Evolutionary conservation across 768 basidiomycete species (phyloP).

Genomic region (Lanmaoa rubissima): DNA sequence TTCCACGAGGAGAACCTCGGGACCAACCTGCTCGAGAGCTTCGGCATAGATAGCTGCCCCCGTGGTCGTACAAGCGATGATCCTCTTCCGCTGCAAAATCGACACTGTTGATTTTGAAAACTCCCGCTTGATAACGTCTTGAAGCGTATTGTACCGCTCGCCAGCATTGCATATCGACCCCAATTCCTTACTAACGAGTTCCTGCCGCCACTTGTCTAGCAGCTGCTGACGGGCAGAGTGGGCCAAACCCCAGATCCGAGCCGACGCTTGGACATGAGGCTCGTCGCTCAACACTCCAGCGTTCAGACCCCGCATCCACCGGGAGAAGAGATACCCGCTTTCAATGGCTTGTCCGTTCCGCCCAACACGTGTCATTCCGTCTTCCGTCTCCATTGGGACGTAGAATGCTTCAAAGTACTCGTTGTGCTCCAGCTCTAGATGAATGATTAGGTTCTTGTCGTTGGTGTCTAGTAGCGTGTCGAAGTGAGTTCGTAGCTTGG

Average conservation of each 20-base stretch:
- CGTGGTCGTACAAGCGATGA: slow-evolving; percentile 70
- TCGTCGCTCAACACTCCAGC: slow-evolving; percentile 41
- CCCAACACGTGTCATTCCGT: slow-evolving; percentile 49
- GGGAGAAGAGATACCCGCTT: slow-evolving; percentile 43
- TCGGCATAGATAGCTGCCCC: slow-evolving; percentile 59
- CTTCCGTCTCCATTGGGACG: slow-evolving; percentile 34
- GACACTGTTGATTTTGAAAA: slow-evolving; percentile 33
- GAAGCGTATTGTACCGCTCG: slow-evolving; percentile 36
- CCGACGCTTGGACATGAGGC: slow-evolving; percentile 24
- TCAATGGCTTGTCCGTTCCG: slow-evolving; percentile 37
- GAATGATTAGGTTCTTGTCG: slow-evolving; percentile 35
- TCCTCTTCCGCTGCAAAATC: slow-evolving; percentile 44
- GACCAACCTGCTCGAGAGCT: slow-evolving; percentile 29
- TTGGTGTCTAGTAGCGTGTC: slow-evolving; percentile 16
- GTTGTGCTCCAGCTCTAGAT: slow-evolving; percentile 46
- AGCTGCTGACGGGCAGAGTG: slow-evolving; percentile 26
- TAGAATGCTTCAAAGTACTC: slow-evolving; percentile 45
- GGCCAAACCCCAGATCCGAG: slow-evolving; percentile 41
- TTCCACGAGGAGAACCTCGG: slow-evolving; percentile 59
- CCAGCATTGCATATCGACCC: slow-evolving; percentile 29
- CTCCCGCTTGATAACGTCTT: slow-evolving; percentile 33
- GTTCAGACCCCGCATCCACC: slow-evolving; percentile 44
- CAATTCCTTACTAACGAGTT: slow-evolving; percentile 32
- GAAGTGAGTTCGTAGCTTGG: slow-evolving; percentile 19
- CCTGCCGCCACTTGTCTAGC: slow-evolving; percentile 34